A percentile compares a stretch with the other conserved stretches of the same genome.
Evolutionary conservation across 495 filamentous ascomycete genomes (phyloP).

Genomic region (Penicillium herquei): DNA sequence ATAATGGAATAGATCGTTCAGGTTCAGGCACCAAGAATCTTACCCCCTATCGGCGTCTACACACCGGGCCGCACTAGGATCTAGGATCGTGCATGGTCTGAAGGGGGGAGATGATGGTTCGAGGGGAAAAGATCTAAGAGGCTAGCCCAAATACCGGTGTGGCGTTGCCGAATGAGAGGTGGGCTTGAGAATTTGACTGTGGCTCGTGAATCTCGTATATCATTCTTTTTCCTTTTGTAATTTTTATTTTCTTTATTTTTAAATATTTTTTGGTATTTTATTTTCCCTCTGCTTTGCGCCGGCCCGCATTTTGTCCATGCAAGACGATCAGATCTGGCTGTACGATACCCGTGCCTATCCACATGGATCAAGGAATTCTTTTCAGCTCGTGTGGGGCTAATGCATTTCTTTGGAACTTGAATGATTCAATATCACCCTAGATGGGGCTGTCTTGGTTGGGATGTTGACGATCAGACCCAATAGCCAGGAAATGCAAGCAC

Average conservation of each 20-base stretch:
- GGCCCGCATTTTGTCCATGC: constrained; percentile 14
- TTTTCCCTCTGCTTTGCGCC: constrained; percentile 4
- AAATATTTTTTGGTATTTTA: background rate
- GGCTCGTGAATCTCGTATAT: background rate
- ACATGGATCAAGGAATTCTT: constrained; percentile 7
- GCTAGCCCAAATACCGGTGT: constrained; percentile 1
- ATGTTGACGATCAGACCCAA: background rate
- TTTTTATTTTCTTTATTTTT: constrained; percentile 1
- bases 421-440: background rate
- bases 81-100: constrained; percentile 2
- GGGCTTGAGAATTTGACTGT: background rate
- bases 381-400: background rate
- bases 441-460: background rate
- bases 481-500: background rate
- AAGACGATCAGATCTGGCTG: constrained; percentile 15
- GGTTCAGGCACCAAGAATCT: background rate
- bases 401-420: background rate
- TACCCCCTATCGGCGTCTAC: background rate
- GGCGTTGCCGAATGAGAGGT: background rate
- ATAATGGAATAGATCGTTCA: background rate
- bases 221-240: background rate
- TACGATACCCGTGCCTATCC: constrained; percentile 18
- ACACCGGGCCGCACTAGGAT: constrained; percentile 2
- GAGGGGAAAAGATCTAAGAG: background rate
- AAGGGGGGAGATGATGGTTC: background rate